phyloP scores from a whole-genome alignment of 192 early-diverging fungal species.

The Backusella tarrabulga region DNA sequence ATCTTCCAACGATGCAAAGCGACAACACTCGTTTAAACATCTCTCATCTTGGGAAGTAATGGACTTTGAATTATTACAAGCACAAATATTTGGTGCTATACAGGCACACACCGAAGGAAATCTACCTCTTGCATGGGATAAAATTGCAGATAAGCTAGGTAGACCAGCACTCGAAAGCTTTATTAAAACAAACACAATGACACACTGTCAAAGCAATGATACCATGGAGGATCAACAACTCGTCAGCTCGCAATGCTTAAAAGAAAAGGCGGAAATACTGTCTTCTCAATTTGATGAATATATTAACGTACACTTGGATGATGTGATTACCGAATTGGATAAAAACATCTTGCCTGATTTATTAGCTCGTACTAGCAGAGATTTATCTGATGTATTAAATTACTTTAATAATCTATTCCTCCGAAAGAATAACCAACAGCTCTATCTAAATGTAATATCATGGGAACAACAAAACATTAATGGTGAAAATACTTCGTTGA shows the following conservation, averaged over 20 bases:
- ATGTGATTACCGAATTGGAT: constrained; percentile 4
- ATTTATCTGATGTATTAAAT: constrained; percentile 15
- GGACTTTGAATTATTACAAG: constrained; percentile 29
- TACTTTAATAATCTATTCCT: constrained; percentile 26
- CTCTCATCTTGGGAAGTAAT: constrained; percentile 10
- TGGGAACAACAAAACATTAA: constrained; percentile 9
- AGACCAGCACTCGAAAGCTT: constrained; percentile 20
- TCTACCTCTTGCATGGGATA: constrained; percentile 25
- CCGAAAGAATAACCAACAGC: constrained; percentile 3
- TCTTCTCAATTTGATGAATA: constrained; percentile 18
- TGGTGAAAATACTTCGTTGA: not conserved
- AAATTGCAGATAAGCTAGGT: constrained; percentile 17
- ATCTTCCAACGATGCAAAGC: not conserved
- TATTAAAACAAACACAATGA: not conserved
- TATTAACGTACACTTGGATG: constrained; percentile 3
- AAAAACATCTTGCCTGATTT: constrained; percentile 16
- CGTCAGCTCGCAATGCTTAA: constrained; percentile 9
- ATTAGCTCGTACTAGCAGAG: constrained; percentile 9
- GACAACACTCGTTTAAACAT: not conserved
- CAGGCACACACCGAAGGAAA: constrained; percentile 26
- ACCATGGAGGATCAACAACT: not conserved
- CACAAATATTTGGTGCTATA: constrained; percentile 27
- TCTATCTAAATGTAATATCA: constrained; percentile 11
- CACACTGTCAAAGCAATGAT: not conserved
- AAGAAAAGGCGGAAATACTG: constrained; percentile 12